phyloP scores from a whole-genome alignment of 164 flowering plant species.

The Litsea cubeba region DNA sequence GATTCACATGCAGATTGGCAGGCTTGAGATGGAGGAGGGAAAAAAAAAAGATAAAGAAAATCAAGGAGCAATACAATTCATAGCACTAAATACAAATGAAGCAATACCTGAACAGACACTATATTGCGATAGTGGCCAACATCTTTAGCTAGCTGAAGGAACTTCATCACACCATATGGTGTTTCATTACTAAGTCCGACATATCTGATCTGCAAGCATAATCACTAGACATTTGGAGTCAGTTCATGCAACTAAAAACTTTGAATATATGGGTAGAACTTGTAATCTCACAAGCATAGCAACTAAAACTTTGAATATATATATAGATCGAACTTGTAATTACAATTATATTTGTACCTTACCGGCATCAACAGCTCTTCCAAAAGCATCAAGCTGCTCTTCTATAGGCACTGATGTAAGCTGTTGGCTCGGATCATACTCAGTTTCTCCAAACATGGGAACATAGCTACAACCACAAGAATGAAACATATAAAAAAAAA shows the following conservation, averaged over 20 bases:
- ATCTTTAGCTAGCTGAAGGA: conserved; percentile 48
- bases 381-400: conserved; percentile 69
- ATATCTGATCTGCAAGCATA: conserved; percentile 59
- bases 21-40: not conserved
- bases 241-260: not conserved
- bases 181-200: conserved; percentile 88
- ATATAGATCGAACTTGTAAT: not conserved
- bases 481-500: conserved; percentile 10
- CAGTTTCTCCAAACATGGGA: conserved; percentile 97
- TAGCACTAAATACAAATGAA: conserved; percentile 5
- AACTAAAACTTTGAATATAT: not conserved
- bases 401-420: conserved; percentile 43
- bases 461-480: conserved; percentile 46
- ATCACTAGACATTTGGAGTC: conserved; percentile 2
- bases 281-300: not conserved
- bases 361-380: conserved; percentile 64
- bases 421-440: conserved; percentile 57
- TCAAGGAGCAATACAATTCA: not conserved
- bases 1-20: conserved; percentile 1
- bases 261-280: not conserved
- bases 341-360: conserved; percentile 38
- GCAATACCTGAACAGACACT: conserved; percentile 71
- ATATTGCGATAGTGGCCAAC: conserved; percentile 41
- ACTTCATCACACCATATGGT: conserved; percentile 89
- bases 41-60: not conserved